Conservation (phyloP, 345 rosid genomes). For the Tarenaya hassleriana region DNA sequence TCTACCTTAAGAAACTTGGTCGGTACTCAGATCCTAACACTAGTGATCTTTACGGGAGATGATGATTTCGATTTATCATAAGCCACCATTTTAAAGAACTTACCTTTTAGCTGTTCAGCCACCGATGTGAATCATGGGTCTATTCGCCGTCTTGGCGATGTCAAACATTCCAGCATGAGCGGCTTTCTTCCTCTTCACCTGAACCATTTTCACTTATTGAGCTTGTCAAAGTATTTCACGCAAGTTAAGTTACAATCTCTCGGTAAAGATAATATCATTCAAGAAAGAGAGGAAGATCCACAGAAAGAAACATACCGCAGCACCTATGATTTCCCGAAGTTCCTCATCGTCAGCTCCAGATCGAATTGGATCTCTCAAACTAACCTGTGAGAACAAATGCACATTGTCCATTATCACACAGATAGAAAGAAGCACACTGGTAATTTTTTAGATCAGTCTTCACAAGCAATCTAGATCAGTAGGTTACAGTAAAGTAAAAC, state of each 20-base stretch:
- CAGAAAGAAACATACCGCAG: conserved; percentile 56
- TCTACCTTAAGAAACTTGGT: no score
- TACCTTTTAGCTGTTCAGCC: conserved; percentile 34
- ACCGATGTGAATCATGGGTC: conserved; percentile 86
- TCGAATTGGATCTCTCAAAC: conserved; percentile 90
- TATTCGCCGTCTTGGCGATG: conserved; percentile 69
- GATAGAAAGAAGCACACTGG: no score
- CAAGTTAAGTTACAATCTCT: no score
- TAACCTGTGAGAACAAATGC: conserved; percentile 46
- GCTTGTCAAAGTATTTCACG: no score
- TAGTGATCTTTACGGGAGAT: no score
- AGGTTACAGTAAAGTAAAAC: no score
- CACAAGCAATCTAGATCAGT: not conserved
- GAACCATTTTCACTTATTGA: conserved; percentile 8
- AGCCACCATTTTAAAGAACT: conserved; percentile 14
- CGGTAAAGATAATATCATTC: no score
- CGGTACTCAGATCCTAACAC: no score
- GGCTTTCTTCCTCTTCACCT: conserved; percentile 78
- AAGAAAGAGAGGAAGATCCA: conserved; percentile 5
- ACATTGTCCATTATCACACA: conserved; percentile 1
- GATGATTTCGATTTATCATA: no score
- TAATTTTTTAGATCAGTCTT: no score
- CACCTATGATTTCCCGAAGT: conserved; percentile 74
- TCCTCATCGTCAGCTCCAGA: conserved; percentile 57
- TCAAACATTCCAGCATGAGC: conserved; percentile 85